Base-by-base conservation (phyloP, 352 stramenopile genomes). In the Salisapilia sapeloensis region DNA sequence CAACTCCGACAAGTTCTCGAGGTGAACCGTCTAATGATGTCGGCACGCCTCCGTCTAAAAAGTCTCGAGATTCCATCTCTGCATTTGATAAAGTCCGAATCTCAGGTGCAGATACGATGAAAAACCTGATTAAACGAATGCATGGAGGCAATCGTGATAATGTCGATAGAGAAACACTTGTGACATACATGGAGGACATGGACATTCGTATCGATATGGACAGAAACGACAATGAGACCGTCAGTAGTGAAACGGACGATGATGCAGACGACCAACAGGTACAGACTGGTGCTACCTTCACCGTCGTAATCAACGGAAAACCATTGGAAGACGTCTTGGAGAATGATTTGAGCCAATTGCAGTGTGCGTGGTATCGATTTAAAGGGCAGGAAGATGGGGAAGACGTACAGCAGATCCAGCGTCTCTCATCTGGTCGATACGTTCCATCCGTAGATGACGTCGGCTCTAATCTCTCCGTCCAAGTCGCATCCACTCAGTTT, bases 111-210 rank as follows among this genome's bases (percentile, higher is more conserved):
- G 70, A 85, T 10, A 61, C 61, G 10, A 52, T 86, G 30, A 81
- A 83, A 54, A 86, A 61, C 35, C 29, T 86, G 24, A 59, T 86
- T 24, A 66, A 66, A 6, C 79, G 78, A 27, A 86, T 83, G 30
- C 63, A 64, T 0, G 44, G 37, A 15, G 62, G 49, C 22, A 74
- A 67, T 22, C 33, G 38, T 12, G n/a, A n/a, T n/a, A n/a, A n/a
- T n/a, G n/a, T n/a, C n/a, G n/a, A n/a, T n/a, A n/a, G n/a, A n/a
- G n/a, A n/a, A n/a, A n/a, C n/a, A n/a, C n/a, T n/a, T n/a, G n/a
- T n/a, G n/a, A n/a, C n/a, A n/a, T n/a, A n/a, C n/a, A n/a, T n/a
- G n/a, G n/a, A n/a, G n/a, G n/a, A n/a, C n/a, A n/a, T n/a, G n/a
- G n/a, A n/a, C n/a, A n/a, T n/a, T n/a, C n/a, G n/a, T n/a, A n/a